Conservation (phyloP, 1,284 basidiomycete genomes). For the Hemileia vastatrix region DNA sequence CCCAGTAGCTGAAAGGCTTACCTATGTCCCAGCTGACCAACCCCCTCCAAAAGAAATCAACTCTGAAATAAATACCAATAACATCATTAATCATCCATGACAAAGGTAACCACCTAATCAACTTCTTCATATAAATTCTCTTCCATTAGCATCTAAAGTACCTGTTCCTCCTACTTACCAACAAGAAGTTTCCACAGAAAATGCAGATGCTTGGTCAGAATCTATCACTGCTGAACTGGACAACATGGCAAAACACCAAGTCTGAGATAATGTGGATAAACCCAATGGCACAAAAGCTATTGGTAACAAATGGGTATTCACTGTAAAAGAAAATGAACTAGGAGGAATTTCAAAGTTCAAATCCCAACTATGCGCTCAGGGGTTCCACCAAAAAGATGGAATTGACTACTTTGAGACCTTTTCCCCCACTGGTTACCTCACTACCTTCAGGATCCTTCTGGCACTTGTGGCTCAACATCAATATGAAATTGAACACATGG, state of each 20-base stretch:
- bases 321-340: conserved; percentile 43
- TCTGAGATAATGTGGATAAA: too few species aligned
- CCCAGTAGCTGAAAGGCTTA: too few species aligned
- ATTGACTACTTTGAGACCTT: conserved; percentile 49
- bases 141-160: neutral
- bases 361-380: conserved; percentile 47
- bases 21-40: too few species aligned
- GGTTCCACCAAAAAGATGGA: conserved; percentile 47
- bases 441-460: conserved; percentile 45
- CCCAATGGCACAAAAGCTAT: conserved; percentile 29
- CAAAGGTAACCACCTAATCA: too few species aligned
- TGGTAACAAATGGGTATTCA: conserved; percentile 46
- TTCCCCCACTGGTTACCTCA: conserved; percentile 45
- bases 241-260: too few species aligned
- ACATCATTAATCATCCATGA: too few species aligned
- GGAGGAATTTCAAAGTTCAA: conserved; percentile 45
- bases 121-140: neutral
- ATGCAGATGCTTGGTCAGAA: too few species aligned
- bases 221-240: too few species aligned
- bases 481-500: conserved; percentile 46
- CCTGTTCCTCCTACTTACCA: neutral
- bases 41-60: too few species aligned
- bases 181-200: conserved; percentile 12
- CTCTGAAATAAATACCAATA: too few species aligned
- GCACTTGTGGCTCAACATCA: conserved; percentile 44